phyloP scores from a whole-genome alignment of 1,284 basidiomycete genomes.

The Mycosarcoma mackinlayi region DNA sequence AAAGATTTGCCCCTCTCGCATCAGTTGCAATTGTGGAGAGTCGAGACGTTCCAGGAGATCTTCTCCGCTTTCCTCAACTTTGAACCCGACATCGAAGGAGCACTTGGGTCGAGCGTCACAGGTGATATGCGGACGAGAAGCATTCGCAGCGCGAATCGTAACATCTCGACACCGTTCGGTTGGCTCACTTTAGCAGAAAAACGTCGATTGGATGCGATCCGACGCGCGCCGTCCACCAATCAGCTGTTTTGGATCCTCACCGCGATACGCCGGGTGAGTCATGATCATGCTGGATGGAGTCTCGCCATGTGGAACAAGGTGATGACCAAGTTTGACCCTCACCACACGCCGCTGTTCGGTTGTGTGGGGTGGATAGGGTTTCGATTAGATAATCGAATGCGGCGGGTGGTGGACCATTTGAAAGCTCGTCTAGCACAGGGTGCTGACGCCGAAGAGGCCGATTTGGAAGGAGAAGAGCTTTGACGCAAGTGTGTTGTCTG shows the following conservation, averaged over 20 bases:
- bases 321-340: constrained; percentile 23
- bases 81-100: constrained; percentile 17
- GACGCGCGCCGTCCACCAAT: constrained; percentile 29
- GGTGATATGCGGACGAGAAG: not conserved
- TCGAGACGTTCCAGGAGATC: constrained; percentile 41
- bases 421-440: constrained; percentile 11
- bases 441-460: not conserved
- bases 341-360: not conserved
- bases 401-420: constrained; percentile 31
- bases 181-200: constrained; percentile 25
- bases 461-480: too few relatives aligned
- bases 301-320: constrained; percentile 43
- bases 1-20: not conserved
- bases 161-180: constrained; percentile 18
- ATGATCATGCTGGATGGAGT: constrained; percentile 38
- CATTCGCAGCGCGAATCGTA: not conserved
- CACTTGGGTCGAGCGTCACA: not conserved
- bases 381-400: constrained; percentile 28
- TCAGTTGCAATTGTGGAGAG: constrained; percentile 33
- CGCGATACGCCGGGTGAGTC: constrained; percentile 37
- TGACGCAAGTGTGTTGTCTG: too few relatives aligned
- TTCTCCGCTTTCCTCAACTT: constrained; percentile 36
- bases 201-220: constrained; percentile 16
- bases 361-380: constrained; percentile 22
- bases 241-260: constrained; percentile 48